Percentiles rank a stretch among this genome's conserved stretches.
phyloP scores from a whole-genome alignment of 2,329 filamentous ascomycete species.

The Clarireedia sp. region DNA sequence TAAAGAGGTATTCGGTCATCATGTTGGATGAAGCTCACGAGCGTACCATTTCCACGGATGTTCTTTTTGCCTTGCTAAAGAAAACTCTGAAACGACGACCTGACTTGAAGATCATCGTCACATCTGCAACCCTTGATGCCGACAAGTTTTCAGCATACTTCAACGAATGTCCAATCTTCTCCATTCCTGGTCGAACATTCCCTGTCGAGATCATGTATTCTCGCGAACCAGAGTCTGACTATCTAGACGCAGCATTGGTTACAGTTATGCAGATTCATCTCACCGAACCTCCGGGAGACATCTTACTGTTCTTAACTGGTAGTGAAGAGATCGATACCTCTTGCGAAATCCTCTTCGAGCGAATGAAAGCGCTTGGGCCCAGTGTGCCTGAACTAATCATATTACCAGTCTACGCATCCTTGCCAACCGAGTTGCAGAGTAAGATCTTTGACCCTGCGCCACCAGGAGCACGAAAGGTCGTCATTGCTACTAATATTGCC shows the following conservation, averaged over 20 bases:
- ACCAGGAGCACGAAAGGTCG: constrained; percentile 78
- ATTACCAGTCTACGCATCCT: constrained; percentile 87
- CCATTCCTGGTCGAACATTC: constrained; percentile 89
- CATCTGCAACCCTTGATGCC: constrained; percentile 95
- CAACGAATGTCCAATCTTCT: constrained; percentile 83
- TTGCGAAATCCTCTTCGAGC: constrained; percentile 92
- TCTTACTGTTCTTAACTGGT: constrained; percentile 89
- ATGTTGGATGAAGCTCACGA: constrained; percentile 99
- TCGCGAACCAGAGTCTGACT: constrained; percentile 89
- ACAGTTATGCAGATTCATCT: constrained; percentile 97
- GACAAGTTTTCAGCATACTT: constrained; percentile 99
- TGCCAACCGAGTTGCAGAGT: constrained; percentile 90
- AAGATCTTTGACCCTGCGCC: constrained; percentile 90
- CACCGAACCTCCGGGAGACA: constrained; percentile 83
- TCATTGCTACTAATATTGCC: constrained; percentile 95
- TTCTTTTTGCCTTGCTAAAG: constrained; percentile 93
- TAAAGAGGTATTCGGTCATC: constrained; percentile 91
- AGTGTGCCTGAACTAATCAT: constrained; percentile 86
- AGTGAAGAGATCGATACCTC: constrained; percentile 99
- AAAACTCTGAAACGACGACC: constrained; percentile 73
- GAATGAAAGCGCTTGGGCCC: constrained; percentile 85
- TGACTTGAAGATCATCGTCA: constrained; percentile 97
- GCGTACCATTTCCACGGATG: constrained; percentile 91
- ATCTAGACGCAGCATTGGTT: constrained; percentile 88
- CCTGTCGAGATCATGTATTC: constrained; percentile 99